Evolutionary conservation across 2,329 filamentous ascomycete species (phyloP).

Genomic region (Fusarium fujikuroi): DNA sequence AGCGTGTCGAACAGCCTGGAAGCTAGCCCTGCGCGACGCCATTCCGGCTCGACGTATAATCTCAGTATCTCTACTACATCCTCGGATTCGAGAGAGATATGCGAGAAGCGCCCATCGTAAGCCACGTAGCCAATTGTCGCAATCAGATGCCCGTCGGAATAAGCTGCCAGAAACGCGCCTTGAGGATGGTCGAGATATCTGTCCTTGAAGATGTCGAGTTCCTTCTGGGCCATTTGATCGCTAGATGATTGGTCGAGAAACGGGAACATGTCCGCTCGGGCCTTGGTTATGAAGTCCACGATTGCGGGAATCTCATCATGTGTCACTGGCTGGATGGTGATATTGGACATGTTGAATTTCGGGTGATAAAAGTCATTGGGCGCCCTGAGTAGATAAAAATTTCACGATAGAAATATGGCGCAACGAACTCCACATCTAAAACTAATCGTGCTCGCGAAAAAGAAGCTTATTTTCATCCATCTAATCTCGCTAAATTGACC

Average conservation of each 20-base stretch:
- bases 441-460: not conserved
- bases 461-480: not conserved
- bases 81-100: slow-evolving; percentile 27
- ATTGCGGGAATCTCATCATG: slow-evolving; percentile 38
- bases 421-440: not conserved
- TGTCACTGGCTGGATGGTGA: slow-evolving; percentile 24
- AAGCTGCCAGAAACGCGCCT: slow-evolving; percentile 38
- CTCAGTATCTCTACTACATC: slow-evolving; percentile 43
- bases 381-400: not conserved
- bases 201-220: slow-evolving; percentile 36
- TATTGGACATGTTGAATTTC: not conserved
- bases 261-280: slow-evolving; percentile 46
- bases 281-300: slow-evolving; percentile 37
- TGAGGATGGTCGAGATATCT: slow-evolving; percentile 39
- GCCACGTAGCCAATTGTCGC: slow-evolving; percentile 43
- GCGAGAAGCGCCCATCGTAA: slow-evolving; percentile 43
- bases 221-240: slow-evolving; percentile 15
- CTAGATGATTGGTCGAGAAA: slow-evolving; percentile 37
- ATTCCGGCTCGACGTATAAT: slow-evolving; percentile 43
- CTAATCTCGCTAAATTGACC: not conserved
- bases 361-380: not conserved
- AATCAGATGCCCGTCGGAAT: slow-evolving; percentile 21
- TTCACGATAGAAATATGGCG: not conserved
- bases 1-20: slow-evolving; percentile 37
- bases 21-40: slow-evolving; percentile 44